Evolutionary conservation across 2,329 filamentous ascomycete species (phyloP).

Genomic region (Talaromyces albobiverticillius): DNA sequence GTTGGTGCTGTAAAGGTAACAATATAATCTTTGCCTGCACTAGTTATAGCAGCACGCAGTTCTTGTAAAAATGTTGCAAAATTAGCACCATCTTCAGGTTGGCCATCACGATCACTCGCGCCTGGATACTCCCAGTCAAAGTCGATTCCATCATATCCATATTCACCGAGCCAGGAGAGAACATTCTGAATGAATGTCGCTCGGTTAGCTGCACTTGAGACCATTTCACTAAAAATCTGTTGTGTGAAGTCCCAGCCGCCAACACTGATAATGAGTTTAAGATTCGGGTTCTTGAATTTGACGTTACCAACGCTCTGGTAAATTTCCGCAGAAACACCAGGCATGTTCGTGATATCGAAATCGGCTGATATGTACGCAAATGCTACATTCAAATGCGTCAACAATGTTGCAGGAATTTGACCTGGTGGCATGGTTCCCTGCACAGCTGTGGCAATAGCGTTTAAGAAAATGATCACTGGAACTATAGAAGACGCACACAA

Average conservation of each 20-base stretch:
- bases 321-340: slow-evolving; percentile 15
- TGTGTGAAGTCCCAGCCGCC: slow-evolving; percentile 17
- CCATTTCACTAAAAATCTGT: slow-evolving; percentile 13
- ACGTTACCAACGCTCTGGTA: slow-evolving; percentile 27
- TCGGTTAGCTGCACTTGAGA: slow-evolving; percentile 12
- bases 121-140: slow-evolving; percentile 22
- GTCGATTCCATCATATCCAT: slow-evolving; percentile 22
- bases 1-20: slow-evolving; percentile 10
- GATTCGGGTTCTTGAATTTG: slow-evolving; percentile 25
- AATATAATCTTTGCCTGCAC: slow-evolving; percentile 8
- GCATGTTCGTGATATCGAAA: slow-evolving; percentile 27
- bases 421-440: slow-evolving; percentile 10
- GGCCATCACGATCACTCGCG: slow-evolving; percentile 12
- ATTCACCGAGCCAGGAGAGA: slow-evolving; percentile 13
- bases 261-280: slow-evolving; percentile 30
- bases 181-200: background rate
- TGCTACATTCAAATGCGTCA: slow-evolving; percentile 32
- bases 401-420: slow-evolving; percentile 14
- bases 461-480: no score
- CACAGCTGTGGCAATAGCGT: background rate
- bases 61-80: slow-evolving; percentile 12
- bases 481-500: no score
- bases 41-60: slow-evolving; percentile 3
- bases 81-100: slow-evolving; percentile 9
- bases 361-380: slow-evolving; percentile 42